Percentiles rank a stretch among this genome's conserved stretches.
phyloP scores from a whole-genome alignment of 768 basidiomycete species.

The Russula earlei region DNA sequence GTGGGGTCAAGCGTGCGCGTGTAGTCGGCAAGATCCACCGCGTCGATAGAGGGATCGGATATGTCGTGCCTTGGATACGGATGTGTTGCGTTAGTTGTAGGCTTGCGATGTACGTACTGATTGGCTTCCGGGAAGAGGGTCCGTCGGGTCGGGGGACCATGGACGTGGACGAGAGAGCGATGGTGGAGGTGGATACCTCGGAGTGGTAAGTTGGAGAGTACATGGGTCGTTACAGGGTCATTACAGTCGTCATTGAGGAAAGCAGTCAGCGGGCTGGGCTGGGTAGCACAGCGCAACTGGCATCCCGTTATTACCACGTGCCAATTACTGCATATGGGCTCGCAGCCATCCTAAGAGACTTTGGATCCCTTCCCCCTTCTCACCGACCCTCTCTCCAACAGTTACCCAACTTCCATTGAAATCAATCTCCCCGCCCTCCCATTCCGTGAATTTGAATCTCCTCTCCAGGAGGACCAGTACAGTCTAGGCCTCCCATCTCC shows the following conservation, averaged over 20 bases:
- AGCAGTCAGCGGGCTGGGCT: too few species aligned
- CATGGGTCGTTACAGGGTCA: conserved; percentile 26
- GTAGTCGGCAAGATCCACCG: conserved; percentile 67
- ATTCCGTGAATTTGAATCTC: conserved; percentile 66
- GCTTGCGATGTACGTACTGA: conserved; percentile 20
- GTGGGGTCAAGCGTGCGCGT: conserved; percentile 29
- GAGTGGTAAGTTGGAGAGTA: conserved; percentile 34
- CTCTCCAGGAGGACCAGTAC: conserved; percentile 41
- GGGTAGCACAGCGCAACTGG: background rate
- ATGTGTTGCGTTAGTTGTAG: conserved; percentile 16
- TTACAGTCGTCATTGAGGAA: conserved; percentile 2
- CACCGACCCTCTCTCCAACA: conserved; percentile 26
- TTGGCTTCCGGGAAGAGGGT: conserved; percentile 30
- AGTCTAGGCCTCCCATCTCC: conserved; percentile 70
- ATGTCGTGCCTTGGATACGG: conserved; percentile 31
- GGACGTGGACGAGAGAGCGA: conserved; percentile 48
- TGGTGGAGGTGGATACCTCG: conserved; percentile 40
- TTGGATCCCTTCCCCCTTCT: conserved; percentile 25
- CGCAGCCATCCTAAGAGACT: conserved; percentile 3
- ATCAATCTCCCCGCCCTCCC: conserved; percentile 76
- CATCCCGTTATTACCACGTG: background rate
- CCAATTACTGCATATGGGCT: background rate
- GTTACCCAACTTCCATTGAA: conserved; percentile 53
- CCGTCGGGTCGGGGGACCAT: conserved; percentile 55
- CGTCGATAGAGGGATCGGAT: conserved; percentile 60